These are phyloP conservation scores for Laguncularia racemosa DNA, from an alignment of 345 rosid genomes.

Conservation along the genomic window DNA sequence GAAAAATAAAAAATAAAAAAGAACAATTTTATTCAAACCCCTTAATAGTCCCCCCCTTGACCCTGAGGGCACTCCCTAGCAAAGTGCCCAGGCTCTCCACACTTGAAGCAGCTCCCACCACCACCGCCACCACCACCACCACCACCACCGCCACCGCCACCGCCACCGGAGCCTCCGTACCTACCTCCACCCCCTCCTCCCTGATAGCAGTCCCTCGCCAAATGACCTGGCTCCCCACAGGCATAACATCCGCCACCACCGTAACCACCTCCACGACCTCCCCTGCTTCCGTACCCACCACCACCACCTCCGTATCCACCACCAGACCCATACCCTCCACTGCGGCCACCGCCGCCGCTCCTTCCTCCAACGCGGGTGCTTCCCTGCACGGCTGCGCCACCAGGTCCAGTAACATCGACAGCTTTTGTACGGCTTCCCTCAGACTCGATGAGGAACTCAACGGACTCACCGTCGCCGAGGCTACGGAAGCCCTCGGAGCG, in stretches of 20 bases:
- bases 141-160: constrained; percentile 22
- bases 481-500: constrained; percentile 68
- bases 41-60: constrained; percentile 25
- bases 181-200: constrained; percentile 27
- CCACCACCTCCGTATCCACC: constrained; percentile 23
- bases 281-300: constrained; percentile 27
- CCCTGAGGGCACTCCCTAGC: constrained; percentile 74
- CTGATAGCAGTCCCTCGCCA: constrained; percentile 47
- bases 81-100: constrained; percentile 81
- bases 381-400: constrained; percentile 45
- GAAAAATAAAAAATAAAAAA: not conserved
- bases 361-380: constrained; percentile 44
- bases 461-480: constrained; percentile 55
- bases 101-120: constrained; percentile 55
- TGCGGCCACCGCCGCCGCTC: constrained; percentile 21
- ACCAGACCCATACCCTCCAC: constrained; percentile 11
- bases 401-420: constrained; percentile 70
- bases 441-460: constrained; percentile 49
- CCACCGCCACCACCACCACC: constrained; percentile 38
- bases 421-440: constrained; percentile 64
- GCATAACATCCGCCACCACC: constrained; percentile 24
- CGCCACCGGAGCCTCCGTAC: constrained; percentile 17
- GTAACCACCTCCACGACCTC: constrained; percentile 32
- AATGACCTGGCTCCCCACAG: constrained; percentile 38
- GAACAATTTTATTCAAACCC: not conserved